A percentile compares a stretch with the other conserved stretches of the same genome.
Evolutionary conservation across 2,329 filamentous ascomycete genomes (phyloP).

Genomic region (Chaetomium sp.): DNA sequence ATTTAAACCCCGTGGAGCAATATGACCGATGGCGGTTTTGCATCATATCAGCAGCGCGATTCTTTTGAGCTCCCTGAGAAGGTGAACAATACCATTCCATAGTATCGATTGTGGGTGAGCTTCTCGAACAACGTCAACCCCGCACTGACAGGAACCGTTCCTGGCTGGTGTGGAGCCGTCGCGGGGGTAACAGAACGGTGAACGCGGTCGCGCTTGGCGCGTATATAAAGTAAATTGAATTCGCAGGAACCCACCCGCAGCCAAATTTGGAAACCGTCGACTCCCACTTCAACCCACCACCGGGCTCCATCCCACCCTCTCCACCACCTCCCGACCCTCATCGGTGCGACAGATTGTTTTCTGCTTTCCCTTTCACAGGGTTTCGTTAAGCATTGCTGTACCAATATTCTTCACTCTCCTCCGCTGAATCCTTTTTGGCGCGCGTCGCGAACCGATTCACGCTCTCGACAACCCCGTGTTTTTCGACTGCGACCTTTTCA

Average conservation of each 20-base stretch:
- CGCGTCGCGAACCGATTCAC: conserved; percentile 7
- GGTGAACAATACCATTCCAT: no score
- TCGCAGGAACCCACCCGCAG: no score
- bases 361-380: neutral
- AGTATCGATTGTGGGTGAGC: neutral
- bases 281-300: neutral
- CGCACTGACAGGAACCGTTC: neutral
- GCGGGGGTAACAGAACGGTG: conserved; percentile 21
- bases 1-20: no score
- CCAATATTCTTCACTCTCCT: neutral
- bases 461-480: neutral
- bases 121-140: neutral
- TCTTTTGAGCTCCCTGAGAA: no score
- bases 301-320: neutral
- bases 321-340: neutral
- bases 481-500: neutral
- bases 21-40: no score
- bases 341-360: neutral
- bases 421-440: neutral
- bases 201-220: conserved; percentile 22
- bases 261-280: no score
- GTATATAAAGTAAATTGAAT: neutral
- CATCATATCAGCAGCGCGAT: no score
- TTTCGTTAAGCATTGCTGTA: conserved; percentile 7
- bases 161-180: conserved; percentile 13